Evolutionary conservation across 768 basidiomycete genomes (phyloP).

Genomic region (Mycena galopus): DNA sequence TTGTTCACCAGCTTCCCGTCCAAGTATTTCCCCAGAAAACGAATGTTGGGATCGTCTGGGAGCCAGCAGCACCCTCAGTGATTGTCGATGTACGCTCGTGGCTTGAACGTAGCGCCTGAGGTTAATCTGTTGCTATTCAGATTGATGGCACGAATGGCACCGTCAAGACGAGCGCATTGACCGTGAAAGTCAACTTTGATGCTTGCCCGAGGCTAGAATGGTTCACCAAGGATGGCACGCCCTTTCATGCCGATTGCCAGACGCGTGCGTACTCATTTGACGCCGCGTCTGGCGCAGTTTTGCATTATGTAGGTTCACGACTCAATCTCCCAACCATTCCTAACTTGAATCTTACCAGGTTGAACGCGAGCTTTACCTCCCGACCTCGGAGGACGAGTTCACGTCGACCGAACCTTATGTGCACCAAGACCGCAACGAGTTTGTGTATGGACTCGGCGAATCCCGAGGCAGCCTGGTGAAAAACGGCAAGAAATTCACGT

Average conservation of each 20-base stretch:
- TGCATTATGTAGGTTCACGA: constrained; percentile 28
- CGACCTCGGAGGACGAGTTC: constrained; percentile 35
- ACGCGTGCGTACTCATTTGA: constrained; percentile 37
- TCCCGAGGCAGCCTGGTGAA: constrained; percentile 36
- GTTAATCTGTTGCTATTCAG: not conserved
- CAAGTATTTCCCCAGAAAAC: constrained; percentile 35
- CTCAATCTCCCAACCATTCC: too few relatives aligned
- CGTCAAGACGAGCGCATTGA: constrained; percentile 25
- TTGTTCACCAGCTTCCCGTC: constrained; percentile 33
- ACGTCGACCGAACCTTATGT: constrained; percentile 27
- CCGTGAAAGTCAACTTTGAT: constrained; percentile 27
- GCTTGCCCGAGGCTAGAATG: constrained; percentile 33
- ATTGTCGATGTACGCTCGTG: not conserved
- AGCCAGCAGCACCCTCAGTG: constrained; percentile 10
- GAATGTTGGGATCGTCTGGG: constrained; percentile 27
- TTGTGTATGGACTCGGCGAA: constrained; percentile 36
- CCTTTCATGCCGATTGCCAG: constrained; percentile 31
- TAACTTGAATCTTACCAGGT: constrained; percentile 4
- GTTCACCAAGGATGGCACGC: constrained; percentile 31
- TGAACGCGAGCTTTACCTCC: constrained; percentile 33
- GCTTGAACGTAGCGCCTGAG: not conserved
- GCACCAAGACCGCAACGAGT: constrained; percentile 35
- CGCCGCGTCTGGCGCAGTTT: constrained; percentile 31
- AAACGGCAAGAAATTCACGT: constrained; percentile 32
- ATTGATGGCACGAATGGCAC: constrained; percentile 15